Base-by-base conservation (phyloP, 2,329 filamentous ascomycete species). In the Grosmannia huntii region DNA sequence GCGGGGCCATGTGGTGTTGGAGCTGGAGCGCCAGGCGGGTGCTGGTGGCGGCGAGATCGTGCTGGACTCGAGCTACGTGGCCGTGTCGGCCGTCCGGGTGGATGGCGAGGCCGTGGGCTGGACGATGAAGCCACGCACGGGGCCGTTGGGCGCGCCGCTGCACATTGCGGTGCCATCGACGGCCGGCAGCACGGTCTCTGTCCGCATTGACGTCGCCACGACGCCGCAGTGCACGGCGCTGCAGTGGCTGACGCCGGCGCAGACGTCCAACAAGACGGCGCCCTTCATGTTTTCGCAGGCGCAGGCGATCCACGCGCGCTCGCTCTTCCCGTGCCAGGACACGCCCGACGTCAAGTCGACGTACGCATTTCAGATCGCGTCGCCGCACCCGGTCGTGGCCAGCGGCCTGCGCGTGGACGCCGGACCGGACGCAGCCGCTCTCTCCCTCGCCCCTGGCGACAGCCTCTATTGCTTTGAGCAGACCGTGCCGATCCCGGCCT, bases 281-380 rank as follows among this genome's bases (percentile, higher is more conserved):
- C 92, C 92, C 1, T 97, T 96, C 73, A 92, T 97, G 85, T 97
- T 97, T 76, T 95, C 89, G 51, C 94, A 97, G 75, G 96, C 91
- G 71, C 92, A 99, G 76, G 91, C 92, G 57, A 97, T 96, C 67
- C 91, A 97, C 67, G 90, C 89, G 50, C 85, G 94, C 60, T 95
- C 90, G 53, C 82, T 97, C 61, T 95, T 97, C 71, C 94, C 94
- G 7, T 97, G 92, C 72, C 92, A 97, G 75, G 94, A 99, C 69
- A 97, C 94, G 0, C 94, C 94, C 3, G 92, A 96, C 69, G 88
- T 96, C 66, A 99, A 99, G 76, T 90, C 89, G n/a, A 95, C 90
- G 1, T 90, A 91, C 72, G 84, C 85, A 62, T 96, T 96, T 76
- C 87, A 86, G 67, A 86, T 99, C 67, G 85, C 84, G 28, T 96